Percentiles rank a stretch among this genome's conserved stretches.
These are phyloP conservation scores for Nissolia schottii DNA, from an alignment of 306 rosid genomes.

Conservation along the genomic window DNA sequence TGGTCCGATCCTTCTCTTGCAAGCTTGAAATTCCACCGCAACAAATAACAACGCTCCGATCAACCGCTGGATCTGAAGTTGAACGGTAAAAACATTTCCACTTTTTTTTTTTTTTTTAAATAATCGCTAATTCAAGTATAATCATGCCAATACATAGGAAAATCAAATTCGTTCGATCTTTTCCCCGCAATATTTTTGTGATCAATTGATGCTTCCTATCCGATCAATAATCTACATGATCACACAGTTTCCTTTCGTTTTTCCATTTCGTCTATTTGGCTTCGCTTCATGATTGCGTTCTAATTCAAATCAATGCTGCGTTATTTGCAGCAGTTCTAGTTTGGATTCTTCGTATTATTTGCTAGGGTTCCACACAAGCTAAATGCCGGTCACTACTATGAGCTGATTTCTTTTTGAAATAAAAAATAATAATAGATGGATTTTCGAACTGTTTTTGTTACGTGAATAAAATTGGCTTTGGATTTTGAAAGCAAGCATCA, in stretches of 20 bases:
- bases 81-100: neutral
- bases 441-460: neutral
- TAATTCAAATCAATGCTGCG: neutral
- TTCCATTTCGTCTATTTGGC: neutral
- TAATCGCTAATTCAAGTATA: neutral
- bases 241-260: neutral
- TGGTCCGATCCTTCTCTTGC: neutral
- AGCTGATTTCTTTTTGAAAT: neutral
- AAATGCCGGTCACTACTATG: neutral
- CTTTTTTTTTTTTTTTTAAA: too few relatives aligned
- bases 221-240: neutral
- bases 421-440: neutral
- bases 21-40: neutral
- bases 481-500: neutral
- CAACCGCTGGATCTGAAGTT: neutral
- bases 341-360: neutral
- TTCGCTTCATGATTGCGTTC: neutral
- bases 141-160: conserved; percentile 6
- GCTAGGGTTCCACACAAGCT: neutral
- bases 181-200: neutral
- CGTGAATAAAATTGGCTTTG: neutral
- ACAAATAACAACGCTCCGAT: neutral
- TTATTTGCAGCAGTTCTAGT: neutral
- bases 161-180: neutral
- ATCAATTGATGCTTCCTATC: neutral